Conservation (phyloP, 345 rosid species). For the Hibiscus syriacus region DNA sequence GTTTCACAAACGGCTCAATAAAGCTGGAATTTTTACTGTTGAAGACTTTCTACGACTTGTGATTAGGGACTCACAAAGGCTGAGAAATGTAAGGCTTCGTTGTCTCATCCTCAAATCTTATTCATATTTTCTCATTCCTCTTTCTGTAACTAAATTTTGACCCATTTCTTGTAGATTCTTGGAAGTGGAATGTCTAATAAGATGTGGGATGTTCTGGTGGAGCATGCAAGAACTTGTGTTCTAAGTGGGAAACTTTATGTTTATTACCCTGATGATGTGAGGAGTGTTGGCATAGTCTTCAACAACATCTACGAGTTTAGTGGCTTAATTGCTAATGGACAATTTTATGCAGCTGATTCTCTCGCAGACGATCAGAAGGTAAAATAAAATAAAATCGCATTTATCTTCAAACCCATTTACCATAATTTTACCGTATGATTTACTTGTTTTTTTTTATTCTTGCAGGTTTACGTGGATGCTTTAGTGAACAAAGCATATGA, state of each 20-base stretch:
- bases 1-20: constrained; percentile 87
- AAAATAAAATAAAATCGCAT: constrained; percentile 16
- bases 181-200: constrained; percentile 99
- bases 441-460: constrained; percentile 4
- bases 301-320: constrained; percentile 73
- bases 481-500: constrained; percentile 95
- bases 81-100: constrained; percentile 56
- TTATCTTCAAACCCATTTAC: background rate
- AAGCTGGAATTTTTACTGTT: constrained; percentile 70
- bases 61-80: constrained; percentile 70
- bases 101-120: constrained; percentile 10
- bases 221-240: constrained; percentile 91
- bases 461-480: constrained; percentile 68
- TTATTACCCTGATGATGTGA: constrained; percentile 62
- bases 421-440: background rate
- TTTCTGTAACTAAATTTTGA: constrained; percentile 11
- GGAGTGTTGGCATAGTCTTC: constrained; percentile 63
- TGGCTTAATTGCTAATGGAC: constrained; percentile 69
- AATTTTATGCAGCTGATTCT: constrained; percentile 61
- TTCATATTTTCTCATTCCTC: background rate
- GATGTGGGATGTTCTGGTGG: constrained; percentile 97
- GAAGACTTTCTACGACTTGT: constrained; percentile 82
- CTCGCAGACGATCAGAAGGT: constrained; percentile 92
- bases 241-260: constrained; percentile 76
- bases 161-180: constrained; percentile 55